Conservation (phyloP, 208 protist genomes). For the Jaenimonas drosophilae region DNA sequence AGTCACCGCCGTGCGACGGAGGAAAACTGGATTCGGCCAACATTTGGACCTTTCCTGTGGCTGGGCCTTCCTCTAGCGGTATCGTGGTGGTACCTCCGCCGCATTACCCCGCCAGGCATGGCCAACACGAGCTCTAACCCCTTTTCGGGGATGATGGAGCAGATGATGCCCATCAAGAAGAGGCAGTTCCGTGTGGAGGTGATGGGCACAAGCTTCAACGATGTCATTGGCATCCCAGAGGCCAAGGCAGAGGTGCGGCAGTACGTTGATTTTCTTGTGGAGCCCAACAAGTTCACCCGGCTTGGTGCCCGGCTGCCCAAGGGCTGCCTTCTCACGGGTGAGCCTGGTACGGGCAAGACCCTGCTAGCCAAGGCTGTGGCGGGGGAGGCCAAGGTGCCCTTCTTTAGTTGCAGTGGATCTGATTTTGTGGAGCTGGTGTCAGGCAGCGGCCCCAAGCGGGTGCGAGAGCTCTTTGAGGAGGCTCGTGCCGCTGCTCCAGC, state of each 20-base stretch:
- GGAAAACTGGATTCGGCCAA: slow-evolving; percentile 72
- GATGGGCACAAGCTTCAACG: slow-evolving; percentile 76
- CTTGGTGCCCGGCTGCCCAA: slow-evolving; percentile 95
- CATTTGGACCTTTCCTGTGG: slow-evolving; percentile 66
- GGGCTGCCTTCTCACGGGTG: slow-evolving; percentile 93
- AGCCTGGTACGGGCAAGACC: slow-evolving; percentile 97
- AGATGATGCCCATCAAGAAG: slow-evolving; percentile 86
- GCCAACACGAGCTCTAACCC: slow-evolving; percentile 17
- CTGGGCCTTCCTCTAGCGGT: slow-evolving; percentile 57
- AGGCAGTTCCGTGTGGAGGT: slow-evolving; percentile 82
- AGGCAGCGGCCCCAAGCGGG: slow-evolving; percentile 91
- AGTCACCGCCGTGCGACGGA: slow-evolving; percentile 58
- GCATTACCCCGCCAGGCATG: slow-evolving; percentile 17
- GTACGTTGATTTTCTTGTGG: slow-evolving; percentile 96
- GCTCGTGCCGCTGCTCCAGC: slow-evolving; percentile 90
- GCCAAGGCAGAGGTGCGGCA: slow-evolving; percentile 96
- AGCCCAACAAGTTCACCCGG: slow-evolving; percentile 92
- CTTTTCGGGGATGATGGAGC: slow-evolving; percentile 76
- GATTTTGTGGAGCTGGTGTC: slow-evolving; percentile 97
- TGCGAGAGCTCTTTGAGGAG: slow-evolving; percentile 94
- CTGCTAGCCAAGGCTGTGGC: slow-evolving; percentile 97
- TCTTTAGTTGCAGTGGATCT: slow-evolving; percentile 93
- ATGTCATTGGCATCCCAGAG: slow-evolving; percentile 96
- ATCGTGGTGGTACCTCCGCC: slow-evolving; percentile 42
- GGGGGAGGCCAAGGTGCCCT: slow-evolving; percentile 90